Evolutionary conservation across 1,284 basidiomycete species (phyloP).

Genomic region (Boletellus sp.): DNA sequence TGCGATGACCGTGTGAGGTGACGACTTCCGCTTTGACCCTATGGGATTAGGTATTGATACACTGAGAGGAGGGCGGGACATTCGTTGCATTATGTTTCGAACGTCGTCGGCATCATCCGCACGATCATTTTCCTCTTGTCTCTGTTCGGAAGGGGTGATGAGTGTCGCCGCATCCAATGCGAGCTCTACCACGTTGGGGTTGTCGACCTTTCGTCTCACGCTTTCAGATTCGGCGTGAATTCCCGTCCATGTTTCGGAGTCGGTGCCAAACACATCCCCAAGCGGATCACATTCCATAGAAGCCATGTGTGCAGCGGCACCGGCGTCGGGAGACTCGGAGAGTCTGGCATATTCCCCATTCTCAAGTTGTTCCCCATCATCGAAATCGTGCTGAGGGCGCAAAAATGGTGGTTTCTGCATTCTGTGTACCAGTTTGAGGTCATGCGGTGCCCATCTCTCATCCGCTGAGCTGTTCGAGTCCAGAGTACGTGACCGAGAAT

Average conservation of each 20-base stretch:
- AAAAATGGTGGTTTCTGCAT: conserved; percentile 39
- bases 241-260: conserved; percentile 59
- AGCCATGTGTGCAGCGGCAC: conserved; percentile 10
- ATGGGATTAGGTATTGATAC: conserved; percentile 28
- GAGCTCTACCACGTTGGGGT: conserved; percentile 49
- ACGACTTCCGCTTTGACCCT: conserved; percentile 26
- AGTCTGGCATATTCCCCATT: conserved; percentile 35
- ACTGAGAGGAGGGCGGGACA: conserved; percentile 37
- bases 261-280: conserved; percentile 51
- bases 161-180: conserved; percentile 52
- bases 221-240: conserved; percentile 38
- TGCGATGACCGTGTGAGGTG: conserved; percentile 25
- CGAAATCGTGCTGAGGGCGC: conserved; percentile 25
- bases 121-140: conserved; percentile 28
- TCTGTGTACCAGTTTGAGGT: conserved; percentile 49
- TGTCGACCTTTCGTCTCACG: conserved; percentile 24
- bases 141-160: conserved; percentile 36
- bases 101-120: conserved; percentile 45
- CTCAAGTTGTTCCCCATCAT: conserved; percentile 17
- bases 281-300: conserved; percentile 40
- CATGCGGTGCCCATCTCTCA: conserved; percentile 40
- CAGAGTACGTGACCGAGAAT: conserved; percentile 22
- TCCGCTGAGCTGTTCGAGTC: conserved; percentile 23
- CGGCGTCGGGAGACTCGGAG: conserved; percentile 31
- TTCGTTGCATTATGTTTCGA: conserved; percentile 40